A percentile compares a stretch with the other conserved stretches of the same genome.
Conservation (phyloP, 140 eudicot species). For the Cichorium intybus region DNA sequence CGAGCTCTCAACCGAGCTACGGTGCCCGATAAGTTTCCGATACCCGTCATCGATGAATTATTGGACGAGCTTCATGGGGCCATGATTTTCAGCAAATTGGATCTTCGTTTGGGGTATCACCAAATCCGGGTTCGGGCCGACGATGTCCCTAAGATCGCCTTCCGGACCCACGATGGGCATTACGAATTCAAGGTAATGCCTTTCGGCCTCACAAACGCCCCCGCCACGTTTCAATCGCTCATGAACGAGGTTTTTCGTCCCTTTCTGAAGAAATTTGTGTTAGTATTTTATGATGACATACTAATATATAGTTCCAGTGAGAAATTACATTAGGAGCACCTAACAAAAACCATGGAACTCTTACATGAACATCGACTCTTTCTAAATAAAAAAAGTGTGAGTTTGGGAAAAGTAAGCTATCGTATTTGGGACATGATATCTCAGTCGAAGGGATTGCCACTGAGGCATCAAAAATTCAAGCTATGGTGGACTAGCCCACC, state of each 20-base stretch:
- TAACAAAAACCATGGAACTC: neutral
- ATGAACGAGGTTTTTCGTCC: no score
- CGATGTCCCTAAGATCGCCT: neutral
- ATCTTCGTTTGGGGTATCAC: neutral
- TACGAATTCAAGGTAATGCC: no score
- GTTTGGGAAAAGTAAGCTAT: neutral
- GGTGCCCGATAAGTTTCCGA: no score
- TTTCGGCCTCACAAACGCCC: neutral
- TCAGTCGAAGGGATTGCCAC: neutral
- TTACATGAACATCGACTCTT: neutral
- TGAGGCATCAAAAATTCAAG: neutral
- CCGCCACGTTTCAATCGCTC: neutral
- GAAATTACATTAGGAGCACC: no score
- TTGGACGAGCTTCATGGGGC: neutral
- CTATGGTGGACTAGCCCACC: neutral
- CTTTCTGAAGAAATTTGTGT: neutral
- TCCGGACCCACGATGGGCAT: no score
- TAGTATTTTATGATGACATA: conserved; percentile 5
- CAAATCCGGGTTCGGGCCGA: neutral
- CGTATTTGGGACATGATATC: neutral
- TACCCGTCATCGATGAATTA: neutral
- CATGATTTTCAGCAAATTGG: neutral
- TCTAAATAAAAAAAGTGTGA: neutral
- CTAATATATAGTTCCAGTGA: no score
- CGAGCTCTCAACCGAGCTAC: no score